These are phyloP conservation scores for Coemansia sp. DNA, from an alignment of 192 early-diverging fungal species.

Conservation along the genomic window DNA sequence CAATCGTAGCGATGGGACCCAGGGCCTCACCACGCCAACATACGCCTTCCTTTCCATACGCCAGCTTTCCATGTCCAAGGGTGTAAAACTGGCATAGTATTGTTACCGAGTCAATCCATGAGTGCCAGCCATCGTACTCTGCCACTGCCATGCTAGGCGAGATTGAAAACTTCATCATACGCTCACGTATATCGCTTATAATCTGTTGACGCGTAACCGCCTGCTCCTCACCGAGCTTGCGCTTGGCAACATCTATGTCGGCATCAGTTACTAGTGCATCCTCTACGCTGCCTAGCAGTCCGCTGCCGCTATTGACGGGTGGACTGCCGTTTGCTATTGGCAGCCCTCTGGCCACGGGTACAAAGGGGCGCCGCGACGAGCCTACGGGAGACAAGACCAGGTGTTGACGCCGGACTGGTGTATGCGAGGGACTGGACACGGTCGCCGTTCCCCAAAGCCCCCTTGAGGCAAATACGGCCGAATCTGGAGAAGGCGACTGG, in stretches of 20 bases:
- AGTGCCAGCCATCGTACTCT: background rate
- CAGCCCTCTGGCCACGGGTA: background rate
- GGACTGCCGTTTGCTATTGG: background rate
- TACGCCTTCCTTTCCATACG: slow-evolving; percentile 15
- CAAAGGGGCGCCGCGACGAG: background rate
- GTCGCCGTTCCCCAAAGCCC: background rate
- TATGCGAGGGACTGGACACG: slow-evolving; percentile 16
- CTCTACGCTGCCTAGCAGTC: slow-evolving; percentile 45
- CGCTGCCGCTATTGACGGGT: background rate
- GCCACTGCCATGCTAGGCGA: background rate
- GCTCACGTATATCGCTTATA: slow-evolving; percentile 37
- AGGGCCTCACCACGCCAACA: slow-evolving; percentile 28
- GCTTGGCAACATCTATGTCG: slow-evolving; percentile 31
- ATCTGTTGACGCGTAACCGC: slow-evolving; percentile 51
- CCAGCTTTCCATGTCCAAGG: slow-evolving; percentile 32
- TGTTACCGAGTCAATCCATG: slow-evolving; percentile 20
- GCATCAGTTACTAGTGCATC: slow-evolving; percentile 41
- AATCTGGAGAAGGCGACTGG: background rate
- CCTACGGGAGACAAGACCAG: slow-evolving; percentile 4
- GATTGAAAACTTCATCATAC: slow-evolving; percentile 22
- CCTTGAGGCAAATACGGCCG: background rate
- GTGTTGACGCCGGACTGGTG: slow-evolving; percentile 19
- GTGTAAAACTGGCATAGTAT: slow-evolving; percentile 53
- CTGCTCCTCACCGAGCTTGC: slow-evolving; percentile 41
- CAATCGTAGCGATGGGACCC: slow-evolving; percentile 29